These are phyloP conservation scores for Saccharomycopsis vini DNA, from an alignment of 805 yeast species.

Conservation along the genomic window DNA sequence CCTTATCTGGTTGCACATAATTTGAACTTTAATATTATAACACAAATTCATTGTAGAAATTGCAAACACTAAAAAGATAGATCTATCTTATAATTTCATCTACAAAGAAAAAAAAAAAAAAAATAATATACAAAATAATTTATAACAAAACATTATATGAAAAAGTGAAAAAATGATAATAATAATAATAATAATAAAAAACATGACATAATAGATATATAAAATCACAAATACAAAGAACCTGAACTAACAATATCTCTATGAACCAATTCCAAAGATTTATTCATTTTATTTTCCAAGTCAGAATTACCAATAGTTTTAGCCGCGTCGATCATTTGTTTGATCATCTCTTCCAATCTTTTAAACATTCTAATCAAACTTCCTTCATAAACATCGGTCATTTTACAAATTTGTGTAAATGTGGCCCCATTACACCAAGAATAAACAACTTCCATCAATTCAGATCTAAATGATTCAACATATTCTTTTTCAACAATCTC, in stretches of 20 bases:
- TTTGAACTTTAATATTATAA: no score
- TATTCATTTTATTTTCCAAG: constrained; percentile 80
- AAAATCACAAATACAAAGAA: constrained; percentile 54
- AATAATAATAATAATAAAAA: no score
- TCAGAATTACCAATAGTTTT: constrained; percentile 88
- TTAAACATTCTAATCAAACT: constrained; percentile 90
- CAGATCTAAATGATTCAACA: constrained; percentile 83
- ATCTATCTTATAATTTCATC: no score
- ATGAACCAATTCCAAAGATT: constrained; percentile 75
- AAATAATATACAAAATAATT: no score
- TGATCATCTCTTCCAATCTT: constrained; percentile 84
- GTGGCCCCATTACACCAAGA: constrained; percentile 97
- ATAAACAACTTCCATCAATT: constrained; percentile 92
- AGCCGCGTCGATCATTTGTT: constrained; percentile 87
- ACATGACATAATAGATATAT: neutral
- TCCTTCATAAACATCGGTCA: constrained; percentile 99
- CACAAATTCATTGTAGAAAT: no score
- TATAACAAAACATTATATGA: no score
- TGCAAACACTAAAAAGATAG: no score
- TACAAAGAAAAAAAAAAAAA: no score
- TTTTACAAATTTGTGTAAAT: constrained; percentile 93
- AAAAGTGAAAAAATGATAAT: neutral
- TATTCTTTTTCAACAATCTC: constrained; percentile 89
- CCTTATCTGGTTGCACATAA: no score
- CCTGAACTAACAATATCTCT: constrained; percentile 97